phyloP scores from a whole-genome alignment of 1,284 basidiomycete species.

The Ustilago crameri region DNA sequence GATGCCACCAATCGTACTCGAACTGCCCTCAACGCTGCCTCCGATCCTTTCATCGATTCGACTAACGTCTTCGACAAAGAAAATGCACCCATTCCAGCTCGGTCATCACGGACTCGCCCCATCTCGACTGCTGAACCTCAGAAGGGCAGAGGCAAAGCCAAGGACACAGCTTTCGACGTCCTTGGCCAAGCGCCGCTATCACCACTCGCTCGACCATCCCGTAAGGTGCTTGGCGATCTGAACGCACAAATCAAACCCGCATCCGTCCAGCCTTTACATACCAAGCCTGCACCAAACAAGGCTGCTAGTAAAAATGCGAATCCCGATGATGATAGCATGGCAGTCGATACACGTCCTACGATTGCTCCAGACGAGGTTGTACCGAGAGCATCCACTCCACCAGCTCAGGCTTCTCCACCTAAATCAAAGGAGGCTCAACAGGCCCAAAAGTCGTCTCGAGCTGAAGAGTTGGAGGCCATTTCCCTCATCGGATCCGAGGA shows the following conservation, averaged over 20 bases:
- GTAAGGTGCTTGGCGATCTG: conserved; percentile 35
- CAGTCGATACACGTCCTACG: conserved; percentile 10
- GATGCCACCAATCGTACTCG: conserved; percentile 16
- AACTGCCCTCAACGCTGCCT: conserved; percentile 6
- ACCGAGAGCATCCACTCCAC: conserved; percentile 47
- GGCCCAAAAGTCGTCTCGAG: neutral
- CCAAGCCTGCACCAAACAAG: conserved; percentile 7
- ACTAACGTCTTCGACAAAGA: conserved; percentile 41
- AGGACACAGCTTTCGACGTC: conserved; percentile 12
- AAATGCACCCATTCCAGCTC: conserved; percentile 27
- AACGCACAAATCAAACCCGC: conserved; percentile 15
- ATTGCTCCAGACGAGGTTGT: conserved; percentile 9
- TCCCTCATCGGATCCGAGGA: conserved; percentile 29
- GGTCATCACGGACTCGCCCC: conserved; percentile 24
- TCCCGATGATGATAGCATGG: conserved; percentile 43
- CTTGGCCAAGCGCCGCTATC: conserved; percentile 8
- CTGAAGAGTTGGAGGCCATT: conserved; percentile 8
- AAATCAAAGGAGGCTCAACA: conserved; percentile 4
- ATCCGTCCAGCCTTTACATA: neutral
- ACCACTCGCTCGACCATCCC: conserved; percentile 10
- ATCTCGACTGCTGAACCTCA: conserved; percentile 20
- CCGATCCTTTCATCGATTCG: conserved; percentile 22
- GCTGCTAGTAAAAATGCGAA: conserved; percentile 3
- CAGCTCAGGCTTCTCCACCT: conserved; percentile 15
- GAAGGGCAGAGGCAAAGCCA: conserved; percentile 31